These are phyloP conservation scores for Myrica gale DNA, from an alignment of 306 rosid species.

Conservation along the genomic window DNA sequence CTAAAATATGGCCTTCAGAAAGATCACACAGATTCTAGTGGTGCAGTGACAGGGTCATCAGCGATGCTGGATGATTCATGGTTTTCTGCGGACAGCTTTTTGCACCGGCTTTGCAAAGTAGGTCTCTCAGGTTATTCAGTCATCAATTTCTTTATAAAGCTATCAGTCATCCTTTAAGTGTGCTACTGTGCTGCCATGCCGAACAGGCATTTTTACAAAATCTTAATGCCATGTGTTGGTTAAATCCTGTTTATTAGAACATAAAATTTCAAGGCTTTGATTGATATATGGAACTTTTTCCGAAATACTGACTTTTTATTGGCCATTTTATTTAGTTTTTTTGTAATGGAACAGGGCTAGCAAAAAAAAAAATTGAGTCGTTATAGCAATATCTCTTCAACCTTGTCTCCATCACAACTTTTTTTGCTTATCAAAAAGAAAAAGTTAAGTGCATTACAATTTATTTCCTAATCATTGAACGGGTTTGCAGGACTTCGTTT, in stretches of 20 bases:
- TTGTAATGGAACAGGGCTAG: neutral
- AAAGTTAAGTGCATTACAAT: conserved; percentile 8
- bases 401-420: neutral
- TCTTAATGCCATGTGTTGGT: neutral
- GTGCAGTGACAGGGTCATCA: conserved; percentile 32
- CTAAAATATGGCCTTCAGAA: conserved; percentile 69
- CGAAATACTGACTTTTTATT: neutral
- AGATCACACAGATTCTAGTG: conserved; percentile 29
- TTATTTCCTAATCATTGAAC: conserved; percentile 16
- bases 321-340: neutral
- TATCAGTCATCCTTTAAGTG: neutral
- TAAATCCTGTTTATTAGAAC: neutral
- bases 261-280: neutral
- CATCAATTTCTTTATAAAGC: neutral
- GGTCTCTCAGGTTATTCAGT: neutral
- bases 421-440: neutral
- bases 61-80: conserved; percentile 69
- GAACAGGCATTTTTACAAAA: neutral
- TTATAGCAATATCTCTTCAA: conserved; percentile 10
- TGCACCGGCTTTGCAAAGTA: conserved; percentile 77
- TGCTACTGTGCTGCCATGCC: conserved; percentile 4
- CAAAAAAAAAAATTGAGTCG: neutral
- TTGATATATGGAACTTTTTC: neutral
- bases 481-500: conserved; percentile 69
- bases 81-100: conserved; percentile 67